These are phyloP conservation scores for Leccinum fibrillosum DNA, from an alignment of 768 basidiomycete species.

Conservation along the genomic window DNA sequence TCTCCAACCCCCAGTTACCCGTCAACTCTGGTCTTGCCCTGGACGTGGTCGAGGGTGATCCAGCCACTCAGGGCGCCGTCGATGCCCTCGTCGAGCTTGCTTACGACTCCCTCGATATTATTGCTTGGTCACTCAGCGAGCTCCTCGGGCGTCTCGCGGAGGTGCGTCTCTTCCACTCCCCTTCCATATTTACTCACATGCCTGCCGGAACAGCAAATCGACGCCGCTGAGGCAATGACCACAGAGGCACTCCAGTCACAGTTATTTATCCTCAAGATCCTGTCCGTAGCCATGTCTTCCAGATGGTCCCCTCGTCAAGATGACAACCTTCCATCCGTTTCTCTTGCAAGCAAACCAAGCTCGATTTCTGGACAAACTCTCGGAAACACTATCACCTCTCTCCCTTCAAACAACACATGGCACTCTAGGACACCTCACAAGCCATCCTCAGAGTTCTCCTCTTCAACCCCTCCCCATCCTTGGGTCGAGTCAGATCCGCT, in stretches of 20 bases:
- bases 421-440: slow-evolving; percentile 32
- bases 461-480: slow-evolving; percentile 34
- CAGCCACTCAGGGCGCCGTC: slow-evolving; percentile 70
- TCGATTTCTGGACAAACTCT: slow-evolving; percentile 31
- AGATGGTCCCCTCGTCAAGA: slow-evolving; percentile 57
- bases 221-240: slow-evolving; percentile 47
- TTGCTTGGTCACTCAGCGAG: slow-evolving; percentile 74
- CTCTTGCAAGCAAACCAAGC: slow-evolving; percentile 39
- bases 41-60: slow-evolving; percentile 71
- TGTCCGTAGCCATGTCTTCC: slow-evolving; percentile 73
- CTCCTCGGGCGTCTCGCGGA: slow-evolving; percentile 75
- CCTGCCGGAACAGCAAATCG: slow-evolving; percentile 44
- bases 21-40: slow-evolving; percentile 76
- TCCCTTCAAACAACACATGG: slow-evolving; percentile 27
- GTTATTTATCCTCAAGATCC: slow-evolving; percentile 78
- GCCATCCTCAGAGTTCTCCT: slow-evolving; percentile 40
- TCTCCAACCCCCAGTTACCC: slow-evolving; percentile 57
- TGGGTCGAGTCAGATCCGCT: slow-evolving; percentile 68
- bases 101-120: slow-evolving; percentile 72
- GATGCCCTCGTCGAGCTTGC: slow-evolving; percentile 80
- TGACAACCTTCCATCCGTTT: slow-evolving; percentile 39
- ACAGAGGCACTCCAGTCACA: slow-evolving; percentile 84
- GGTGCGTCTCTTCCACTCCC: slow-evolving; percentile 40
- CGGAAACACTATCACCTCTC: slow-evolving; percentile 33
- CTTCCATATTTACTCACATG: slow-evolving; percentile 11